Base-by-base conservation (phyloP, 371 early-diverging fungal species). In the Mortierella sp. region DNA sequence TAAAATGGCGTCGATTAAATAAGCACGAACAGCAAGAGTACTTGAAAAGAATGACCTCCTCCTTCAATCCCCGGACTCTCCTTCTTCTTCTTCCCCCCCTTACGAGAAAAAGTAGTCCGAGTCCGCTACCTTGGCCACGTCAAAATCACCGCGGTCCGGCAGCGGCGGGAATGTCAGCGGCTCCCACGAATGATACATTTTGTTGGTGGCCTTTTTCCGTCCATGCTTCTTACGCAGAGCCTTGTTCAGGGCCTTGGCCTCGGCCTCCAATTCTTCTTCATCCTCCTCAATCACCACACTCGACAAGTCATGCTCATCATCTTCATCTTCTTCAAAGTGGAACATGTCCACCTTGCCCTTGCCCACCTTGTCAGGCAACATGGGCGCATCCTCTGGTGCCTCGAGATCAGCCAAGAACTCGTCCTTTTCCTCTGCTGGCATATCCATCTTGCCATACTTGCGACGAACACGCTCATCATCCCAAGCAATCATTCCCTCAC, bases 51-150 rank as follows among this genome's bases (percentile, higher is more conserved):
- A 37, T 37, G 9, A 37, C 37, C 37, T 37, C 9, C 37, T 9
- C 37, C 9, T 3, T 37, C 37, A 37, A 9, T 37, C 3, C 37
- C 37, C 5, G 37, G 9, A 9, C 37, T 37, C 37, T 37, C 37
- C 37, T 37, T 37, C 9, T 37, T 37, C 9, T 37, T 9, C 37
- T 19, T 30, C 4, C 11, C 2, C 50, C 52, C 45, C 48, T 47
- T 70, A 95, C 60, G 92, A 91, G 89, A 98, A 98, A 68, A 98
- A 98, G 85, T 98, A 98, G 26, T 84, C 86, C 58, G 94, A 93
- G 48, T 93, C 86, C 62, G 84, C 86, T 5, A 98, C 97, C 68
- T 88, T 75, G 46, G 85, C 77, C 59, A 98, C 87, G 74, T 97
- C 91, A 84, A 98, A 95, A 26, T 92, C 88, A 60, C 98, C 98